Base-by-base conservation (phyloP, 2,329 filamentous ascomycete genomes). In the Xylaria sp. region DNA sequence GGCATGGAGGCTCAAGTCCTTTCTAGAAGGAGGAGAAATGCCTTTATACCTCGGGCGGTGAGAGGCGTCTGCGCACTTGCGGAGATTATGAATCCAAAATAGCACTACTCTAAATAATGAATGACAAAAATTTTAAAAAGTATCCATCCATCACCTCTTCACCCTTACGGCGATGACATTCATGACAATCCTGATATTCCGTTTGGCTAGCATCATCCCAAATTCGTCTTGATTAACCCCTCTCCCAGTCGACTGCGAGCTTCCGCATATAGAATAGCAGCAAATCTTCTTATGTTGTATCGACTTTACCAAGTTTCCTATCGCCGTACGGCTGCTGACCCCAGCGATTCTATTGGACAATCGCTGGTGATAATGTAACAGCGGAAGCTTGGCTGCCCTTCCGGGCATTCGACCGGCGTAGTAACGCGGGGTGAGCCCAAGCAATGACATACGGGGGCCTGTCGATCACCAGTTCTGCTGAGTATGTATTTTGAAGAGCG, bases 211-310 rank as follows among this genome's bases (percentile, higher is more conserved):
- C 11, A 59, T 31, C 17, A 45, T 29, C 55, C 54, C 42, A n/a
- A 42, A 31, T n/a, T 25, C 27, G 29, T 60, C 51, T 13, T n/a
- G 25, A 44, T 39, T n/a, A 20, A 63, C 54, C 60, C 63, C 59
- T 63, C 63, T 45, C 27, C 38, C 13, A 57, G 17, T 31, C 11
- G 17, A 25, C 29, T 62, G 53, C 36, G 64, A 69, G 65, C 67
- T 69, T 67, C 65, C 65, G 10, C 20, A 67, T 65, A 31, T 15
- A 66, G 63, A 56, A 64, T 56, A 67, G 57, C 54, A 51, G 25
- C 17, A 22, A 20, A 7, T 17, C 15, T 31, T 33, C 10, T 33
- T 17, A 44, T 57, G 5, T 15, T 7, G 33, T 55, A 31, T 62
- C 54, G 33, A 45, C 27, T 31, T 42, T 63, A 31, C 31, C 56